A percentile compares a stretch with the other conserved stretches of the same genome.
Evolutionary conservation across 805 yeast genomes (phyloP).

Genomic region (Spencermartinsiella europaea): DNA sequence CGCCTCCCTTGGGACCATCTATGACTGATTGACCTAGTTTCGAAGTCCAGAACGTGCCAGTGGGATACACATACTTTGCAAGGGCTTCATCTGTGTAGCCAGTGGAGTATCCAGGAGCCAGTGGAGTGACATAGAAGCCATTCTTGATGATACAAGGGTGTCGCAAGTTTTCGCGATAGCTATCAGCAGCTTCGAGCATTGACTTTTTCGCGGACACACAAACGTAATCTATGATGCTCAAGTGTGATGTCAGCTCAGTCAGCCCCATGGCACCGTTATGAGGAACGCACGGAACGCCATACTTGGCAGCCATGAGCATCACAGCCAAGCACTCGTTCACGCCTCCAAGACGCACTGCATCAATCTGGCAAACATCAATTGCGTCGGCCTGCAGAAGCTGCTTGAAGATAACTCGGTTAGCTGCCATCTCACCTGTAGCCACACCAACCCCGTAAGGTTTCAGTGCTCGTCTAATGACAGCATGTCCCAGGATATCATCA

Average conservation of each 20-base stretch:
- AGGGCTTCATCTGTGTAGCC: slow-evolving; percentile 25
- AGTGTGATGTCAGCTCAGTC: slow-evolving; percentile 34
- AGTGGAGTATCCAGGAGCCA: slow-evolving; percentile 31
- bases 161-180: slow-evolving; percentile 28
- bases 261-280: slow-evolving; percentile 34
- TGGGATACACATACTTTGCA: slow-evolving; percentile 28
- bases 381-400: slow-evolving; percentile 30
- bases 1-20: slow-evolving; percentile 7
- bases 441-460: slow-evolving; percentile 29
- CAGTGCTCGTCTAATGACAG: slow-evolving; percentile 27
- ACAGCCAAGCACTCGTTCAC: slow-evolving; percentile 33
- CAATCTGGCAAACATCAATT: slow-evolving; percentile 31
- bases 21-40: slow-evolving; percentile 17
- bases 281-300: slow-evolving; percentile 31
- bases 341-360: slow-evolving; percentile 33
- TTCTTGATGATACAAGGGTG: slow-evolving; percentile 28
- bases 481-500: slow-evolving; percentile 32
- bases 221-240: slow-evolving; percentile 30
- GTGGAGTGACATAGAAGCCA: slow-evolving; percentile 31
- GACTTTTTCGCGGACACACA: slow-evolving; percentile 28
- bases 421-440: slow-evolving; percentile 35
- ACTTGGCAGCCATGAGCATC: slow-evolving; percentile 31
- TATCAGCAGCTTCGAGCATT: slow-evolving; percentile 30
- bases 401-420: slow-evolving; percentile 32
- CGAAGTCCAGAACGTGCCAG: slow-evolving; percentile 30